Conservation (phyloP, 2,329 filamentous ascomycete genomes). For the Botrytis byssoidea region DNA sequence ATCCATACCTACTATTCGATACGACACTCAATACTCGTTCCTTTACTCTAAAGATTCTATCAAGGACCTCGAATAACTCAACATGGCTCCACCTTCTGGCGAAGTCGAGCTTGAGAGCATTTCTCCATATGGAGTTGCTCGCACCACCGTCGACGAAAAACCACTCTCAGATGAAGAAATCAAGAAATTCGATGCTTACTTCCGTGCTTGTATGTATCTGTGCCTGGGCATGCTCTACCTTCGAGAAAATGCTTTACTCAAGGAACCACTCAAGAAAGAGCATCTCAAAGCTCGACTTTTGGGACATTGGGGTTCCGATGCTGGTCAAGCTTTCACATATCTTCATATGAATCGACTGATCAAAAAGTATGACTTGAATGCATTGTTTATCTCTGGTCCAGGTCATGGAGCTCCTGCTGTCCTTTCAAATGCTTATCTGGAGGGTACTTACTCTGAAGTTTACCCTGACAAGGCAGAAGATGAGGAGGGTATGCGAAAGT, state of each 20-base stretch:
- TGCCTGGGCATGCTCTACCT: conserved; percentile 80
- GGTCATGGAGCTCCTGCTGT: conserved; percentile 77
- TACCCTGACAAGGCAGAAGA: conserved; percentile 73
- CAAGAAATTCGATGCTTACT: conserved; percentile 68
- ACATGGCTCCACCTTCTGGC: conserved; percentile 32
- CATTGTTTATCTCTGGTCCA: conserved; percentile 72
- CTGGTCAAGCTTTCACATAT: conserved; percentile 78
- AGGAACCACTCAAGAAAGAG: conserved; percentile 61
- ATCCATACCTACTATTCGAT: neutral
- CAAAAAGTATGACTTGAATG: conserved; percentile 74
- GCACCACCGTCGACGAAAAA: conserved; percentile 60
- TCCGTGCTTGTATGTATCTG: conserved; percentile 72
- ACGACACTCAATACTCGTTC: neutral
- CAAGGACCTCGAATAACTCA: neutral
- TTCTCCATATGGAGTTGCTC: conserved; percentile 62
- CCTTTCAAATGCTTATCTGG: conserved; percentile 73
- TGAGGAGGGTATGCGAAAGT: conserved; percentile 65
- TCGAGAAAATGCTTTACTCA: conserved; percentile 68
- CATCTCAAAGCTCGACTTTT: conserved; percentile 74
- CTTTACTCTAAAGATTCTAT: too few species aligned
- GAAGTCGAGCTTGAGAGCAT: conserved; percentile 53
- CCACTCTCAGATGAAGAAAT: conserved; percentile 66
- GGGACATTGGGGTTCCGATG: conserved; percentile 76
- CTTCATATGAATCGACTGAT: conserved; percentile 81
- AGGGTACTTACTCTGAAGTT: conserved; percentile 74